Evolutionary conservation across 208 protist genomes (phyloP).

Genomic region (Acanthamoeba castellanii): DNA sequence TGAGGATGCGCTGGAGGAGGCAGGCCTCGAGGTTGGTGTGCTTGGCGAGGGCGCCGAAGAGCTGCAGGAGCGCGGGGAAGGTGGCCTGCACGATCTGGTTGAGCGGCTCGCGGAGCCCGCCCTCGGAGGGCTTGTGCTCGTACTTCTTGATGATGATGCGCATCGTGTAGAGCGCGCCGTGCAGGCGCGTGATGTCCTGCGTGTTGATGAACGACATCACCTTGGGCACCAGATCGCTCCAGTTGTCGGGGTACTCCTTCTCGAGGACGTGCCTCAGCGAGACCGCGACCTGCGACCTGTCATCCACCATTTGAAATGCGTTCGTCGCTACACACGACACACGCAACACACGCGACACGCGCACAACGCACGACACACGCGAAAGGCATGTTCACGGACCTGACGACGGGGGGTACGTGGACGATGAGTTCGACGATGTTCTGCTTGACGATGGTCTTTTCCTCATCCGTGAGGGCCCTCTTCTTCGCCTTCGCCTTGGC

Average conservation of each 20-base stretch:
- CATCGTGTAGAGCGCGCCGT: slow-evolving; percentile 43
- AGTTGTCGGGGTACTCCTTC: slow-evolving; percentile 49
- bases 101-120: slow-evolving; percentile 59
- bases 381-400: neutral
- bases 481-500: slow-evolving; percentile 8
- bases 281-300: neutral
- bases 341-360: neutral
- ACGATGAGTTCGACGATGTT: slow-evolving; percentile 56
- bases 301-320: too few relatives aligned
- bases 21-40: slow-evolving; percentile 14
- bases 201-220: slow-evolving; percentile 7
- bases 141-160: slow-evolving; percentile 69
- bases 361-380: neutral
- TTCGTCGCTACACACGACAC: too few relatives aligned
- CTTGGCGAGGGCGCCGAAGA: slow-evolving; percentile 35
- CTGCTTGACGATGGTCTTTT: slow-evolving; percentile 60
- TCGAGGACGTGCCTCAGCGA: slow-evolving; percentile 12
- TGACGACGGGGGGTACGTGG: neutral
- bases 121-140: slow-evolving; percentile 52
- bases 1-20: slow-evolving; percentile 1
- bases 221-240: slow-evolving; percentile 24
- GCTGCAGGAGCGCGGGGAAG: slow-evolving; percentile 39
- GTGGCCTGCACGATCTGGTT: slow-evolving; percentile 38
- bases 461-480: neutral
- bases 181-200: neutral